These are phyloP conservation scores for Prunus fruticosa DNA, from an alignment of 306 rosid genomes.

Conservation along the genomic window DNA sequence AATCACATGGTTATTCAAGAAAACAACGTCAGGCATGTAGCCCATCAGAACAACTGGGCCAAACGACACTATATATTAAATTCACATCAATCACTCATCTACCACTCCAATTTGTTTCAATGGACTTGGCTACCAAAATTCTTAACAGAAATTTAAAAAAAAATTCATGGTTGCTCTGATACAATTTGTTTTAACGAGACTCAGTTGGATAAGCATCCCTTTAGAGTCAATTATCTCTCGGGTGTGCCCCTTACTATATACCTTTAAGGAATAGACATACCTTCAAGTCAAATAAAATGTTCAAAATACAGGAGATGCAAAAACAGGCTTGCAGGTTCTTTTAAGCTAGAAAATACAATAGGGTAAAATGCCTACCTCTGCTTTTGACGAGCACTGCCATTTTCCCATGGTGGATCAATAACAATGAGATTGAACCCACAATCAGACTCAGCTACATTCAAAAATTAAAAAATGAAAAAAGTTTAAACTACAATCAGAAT, in stretches of 20 bases:
- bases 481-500: not conserved
- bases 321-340: not conserved
- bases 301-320: not conserved
- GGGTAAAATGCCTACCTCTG: conserved; percentile 37
- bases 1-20: not conserved
- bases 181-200: too few species aligned
- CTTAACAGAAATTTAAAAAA: too few species aligned
- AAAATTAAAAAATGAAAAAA: not conserved
- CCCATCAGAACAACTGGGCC: too few species aligned
- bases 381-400: conserved; percentile 88
- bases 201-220: not conserved
- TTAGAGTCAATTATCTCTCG: not conserved
- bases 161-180: not conserved
- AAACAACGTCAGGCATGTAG: not conserved
- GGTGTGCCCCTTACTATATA: not conserved
- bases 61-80: not conserved
- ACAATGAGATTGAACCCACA: conserved; percentile 76
- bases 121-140: not conserved
- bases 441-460: conserved; percentile 46
- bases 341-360: not conserved
- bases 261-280: not conserved
- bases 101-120: not conserved
- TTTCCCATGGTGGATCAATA: conserved; percentile 97
- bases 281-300: not conserved
- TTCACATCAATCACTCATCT: not conserved